phyloP scores from a whole-genome alignment of 2,329 filamentous ascomycete species.

The Emmonsiellopsis sp. region DNA sequence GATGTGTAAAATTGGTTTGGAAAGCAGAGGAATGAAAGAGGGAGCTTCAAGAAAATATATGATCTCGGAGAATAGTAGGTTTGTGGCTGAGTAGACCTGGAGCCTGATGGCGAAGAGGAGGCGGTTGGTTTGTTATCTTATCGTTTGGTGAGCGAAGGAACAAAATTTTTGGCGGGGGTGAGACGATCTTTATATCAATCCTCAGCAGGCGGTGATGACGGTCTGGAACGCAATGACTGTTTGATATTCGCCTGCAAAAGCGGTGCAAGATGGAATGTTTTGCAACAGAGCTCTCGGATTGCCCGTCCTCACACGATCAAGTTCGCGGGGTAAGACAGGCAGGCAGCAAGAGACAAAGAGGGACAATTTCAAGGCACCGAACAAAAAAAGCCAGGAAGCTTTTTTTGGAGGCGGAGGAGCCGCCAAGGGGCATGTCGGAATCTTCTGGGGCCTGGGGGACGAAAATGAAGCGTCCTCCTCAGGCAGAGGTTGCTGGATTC shows the following conservation, averaged over 20 bases:
- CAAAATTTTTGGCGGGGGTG: background rate
- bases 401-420: background rate
- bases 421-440: background rate
- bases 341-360: background rate
- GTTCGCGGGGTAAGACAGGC: background rate
- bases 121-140: conserved; percentile 1
- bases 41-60: background rate
- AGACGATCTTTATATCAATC: background rate
- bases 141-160: background rate
- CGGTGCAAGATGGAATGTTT: background rate
- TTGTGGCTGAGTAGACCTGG: background rate
- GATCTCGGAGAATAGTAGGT: background rate
- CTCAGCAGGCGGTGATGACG: background rate
- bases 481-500: conserved; percentile 1
- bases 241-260: background rate
- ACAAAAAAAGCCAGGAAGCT: background rate
- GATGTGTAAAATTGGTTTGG: background rate
- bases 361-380: conserved; percentile 1
- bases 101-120: background rate
- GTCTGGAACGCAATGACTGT: background rate
- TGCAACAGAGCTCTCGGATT: background rate
- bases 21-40: background rate
- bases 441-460: background rate
- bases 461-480: background rate
- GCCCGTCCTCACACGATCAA: background rate